Evolutionary conservation across 345 rosid species (phyloP).

Genomic region (Dipteronia sinensis): DNA sequence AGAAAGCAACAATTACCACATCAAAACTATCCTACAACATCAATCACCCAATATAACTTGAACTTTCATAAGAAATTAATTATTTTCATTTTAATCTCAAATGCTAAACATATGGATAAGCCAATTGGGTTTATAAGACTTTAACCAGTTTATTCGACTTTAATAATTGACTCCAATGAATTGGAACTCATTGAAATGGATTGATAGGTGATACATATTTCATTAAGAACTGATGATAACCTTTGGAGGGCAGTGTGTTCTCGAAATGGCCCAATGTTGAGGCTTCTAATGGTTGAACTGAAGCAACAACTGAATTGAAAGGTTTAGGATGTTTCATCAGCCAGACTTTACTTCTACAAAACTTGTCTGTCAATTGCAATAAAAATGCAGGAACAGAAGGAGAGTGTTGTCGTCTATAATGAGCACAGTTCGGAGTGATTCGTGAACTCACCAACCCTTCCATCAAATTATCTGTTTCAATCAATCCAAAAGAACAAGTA

Average conservation of each 20-base stretch:
- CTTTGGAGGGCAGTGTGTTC: conserved; percentile 60
- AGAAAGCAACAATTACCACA: conserved; percentile 29
- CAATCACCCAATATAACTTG: not conserved
- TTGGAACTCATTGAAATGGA: not conserved
- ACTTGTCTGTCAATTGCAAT: conserved; percentile 32
- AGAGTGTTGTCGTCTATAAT: conserved; percentile 31
- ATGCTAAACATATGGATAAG: not conserved
- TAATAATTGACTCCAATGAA: not conserved
- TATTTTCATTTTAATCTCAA: not conserved
- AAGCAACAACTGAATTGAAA: conserved; percentile 48
- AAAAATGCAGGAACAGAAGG: conserved; percentile 31
- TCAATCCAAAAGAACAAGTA: not conserved
- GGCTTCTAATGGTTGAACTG: conserved; percentile 51
- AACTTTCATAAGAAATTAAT: not conserved
- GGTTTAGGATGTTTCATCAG: conserved; percentile 41
- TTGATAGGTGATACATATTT: not conserved
- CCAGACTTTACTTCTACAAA: conserved; percentile 26
- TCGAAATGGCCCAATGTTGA: conserved; percentile 39
- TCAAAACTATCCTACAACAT: not conserved
- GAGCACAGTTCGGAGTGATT: conserved; percentile 37
- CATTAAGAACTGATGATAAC: conserved; percentile 25
- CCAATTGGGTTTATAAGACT: not conserved
- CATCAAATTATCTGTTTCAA: conserved; percentile 48
- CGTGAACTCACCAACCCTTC: conserved; percentile 54
- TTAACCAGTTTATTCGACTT: not conserved